Percentiles rank a stretch among this genome's conserved stretches.
These are phyloP conservation scores for Bipolaris gigantea DNA, from an alignment of 2,329 filamentous ascomycete species.

Conservation along the genomic window DNA sequence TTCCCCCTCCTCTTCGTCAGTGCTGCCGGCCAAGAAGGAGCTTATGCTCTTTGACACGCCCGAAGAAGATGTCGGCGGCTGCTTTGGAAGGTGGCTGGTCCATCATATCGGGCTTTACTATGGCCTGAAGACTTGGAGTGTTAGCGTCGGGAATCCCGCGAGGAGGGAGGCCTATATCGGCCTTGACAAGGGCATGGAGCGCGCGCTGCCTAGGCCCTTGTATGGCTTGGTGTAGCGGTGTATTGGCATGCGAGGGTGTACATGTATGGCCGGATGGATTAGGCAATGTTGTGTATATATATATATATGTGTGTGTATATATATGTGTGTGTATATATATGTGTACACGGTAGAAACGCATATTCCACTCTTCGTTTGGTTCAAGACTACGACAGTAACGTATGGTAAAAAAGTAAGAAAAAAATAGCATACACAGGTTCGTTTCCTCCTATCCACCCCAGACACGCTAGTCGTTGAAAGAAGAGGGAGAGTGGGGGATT, in stretches of 20 bases:
- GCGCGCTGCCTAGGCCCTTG: constrained; percentile 26
- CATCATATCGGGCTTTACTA: constrained; percentile 94
- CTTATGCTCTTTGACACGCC: constrained; percentile 80
- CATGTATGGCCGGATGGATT: not conserved
- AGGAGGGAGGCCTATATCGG: constrained; percentile 83
- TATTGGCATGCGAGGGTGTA: no score
- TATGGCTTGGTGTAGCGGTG: constrained; percentile 44
- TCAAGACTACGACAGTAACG: no score
- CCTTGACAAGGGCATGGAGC: constrained; percentile 52
- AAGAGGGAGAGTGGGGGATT: not conserved
- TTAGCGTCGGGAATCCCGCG: constrained; percentile 70
- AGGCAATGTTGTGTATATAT: no score
- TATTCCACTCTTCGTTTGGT: no score
- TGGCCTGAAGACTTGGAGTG: constrained; percentile 79
- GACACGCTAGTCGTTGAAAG: no score
- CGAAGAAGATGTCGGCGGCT: constrained; percentile 72
- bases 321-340: no score
- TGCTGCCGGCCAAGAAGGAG: constrained; percentile 59
- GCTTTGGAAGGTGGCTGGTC: constrained; percentile 90
- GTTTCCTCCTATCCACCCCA: no score
- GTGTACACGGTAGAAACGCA: no score
- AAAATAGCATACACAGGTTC: no score
- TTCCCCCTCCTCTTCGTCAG: constrained; percentile 44
- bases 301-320: no score
- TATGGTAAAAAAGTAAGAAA: no score